Evolutionary conservation across 2,329 filamentous ascomycete genomes (phyloP), one percentile per base, ranked within the genome.

Genomic region (Penicillium frequentans): DNA sequence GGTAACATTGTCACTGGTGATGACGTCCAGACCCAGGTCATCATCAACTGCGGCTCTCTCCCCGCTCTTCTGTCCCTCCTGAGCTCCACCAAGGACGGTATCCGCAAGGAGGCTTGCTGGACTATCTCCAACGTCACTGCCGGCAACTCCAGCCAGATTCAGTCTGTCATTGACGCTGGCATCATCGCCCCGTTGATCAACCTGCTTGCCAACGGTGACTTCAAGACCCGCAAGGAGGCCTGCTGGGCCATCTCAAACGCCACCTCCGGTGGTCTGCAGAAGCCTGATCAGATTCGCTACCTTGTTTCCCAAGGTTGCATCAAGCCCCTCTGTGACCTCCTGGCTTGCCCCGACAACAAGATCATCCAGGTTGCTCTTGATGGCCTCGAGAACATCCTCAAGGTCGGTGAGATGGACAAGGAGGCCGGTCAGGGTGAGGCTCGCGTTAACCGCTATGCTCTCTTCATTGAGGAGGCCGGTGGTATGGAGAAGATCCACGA

Each of bases 401-500:
- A 99, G 89, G 95, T 99, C 62, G 95, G 95, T 53, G 95, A 99
- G 70, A 91, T 98, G 81, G 95, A 99, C 81, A 97, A 96, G 84
- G 92, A 97, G 78, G 85, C 92, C 62, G 78, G 81, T 42, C 85
- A 87, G 50, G 70, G 73, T 43, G 75, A 77, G 39, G 64, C 72
- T 45, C 73, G 67, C 37, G 91, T 99, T 81, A 99, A 99, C 86
- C 89, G 91, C 64, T 99, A 96, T 71, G 95, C 95, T 47, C 85
- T 99, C 63, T 98, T 96, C 79, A 99, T 99, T 66, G 95, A 99
- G 80, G 95, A 99, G 79, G 96, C 93, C 67, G 91, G 92, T 71
- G 95, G 95, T 65, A 99, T 99, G 95, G 95, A 98, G 83, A 98
- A 98, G 88, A 98, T 99, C 68, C 95, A 99, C 80, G 93, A 98